phyloP scores from a whole-genome alignment of 2,329 filamentous ascomycete genomes.

The Kalaharituber pfeilii region DNA sequence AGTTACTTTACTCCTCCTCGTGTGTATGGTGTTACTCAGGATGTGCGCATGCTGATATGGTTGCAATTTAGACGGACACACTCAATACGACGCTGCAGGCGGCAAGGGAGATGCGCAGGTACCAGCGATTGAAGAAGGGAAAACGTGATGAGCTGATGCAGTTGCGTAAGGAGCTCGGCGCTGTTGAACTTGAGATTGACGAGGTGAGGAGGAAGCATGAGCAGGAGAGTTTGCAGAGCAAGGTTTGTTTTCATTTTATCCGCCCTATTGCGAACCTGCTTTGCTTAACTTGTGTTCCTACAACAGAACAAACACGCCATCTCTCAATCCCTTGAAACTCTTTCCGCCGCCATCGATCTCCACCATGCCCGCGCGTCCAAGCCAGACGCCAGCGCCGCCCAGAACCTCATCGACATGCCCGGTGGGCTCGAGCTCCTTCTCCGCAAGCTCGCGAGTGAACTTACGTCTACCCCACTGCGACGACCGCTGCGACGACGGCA shows the following conservation, averaged over 20 bases:
- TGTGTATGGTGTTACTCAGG: neutral
- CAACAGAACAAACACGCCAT: slow-evolving; percentile 10
- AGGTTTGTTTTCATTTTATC: slow-evolving; percentile 9
- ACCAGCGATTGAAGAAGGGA: slow-evolving; percentile 9
- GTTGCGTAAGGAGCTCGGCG: slow-evolving; percentile 16
- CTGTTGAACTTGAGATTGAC: slow-evolving; percentile 20
- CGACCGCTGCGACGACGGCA: slow-evolving; percentile 5
- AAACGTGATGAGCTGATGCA: slow-evolving; percentile 19
- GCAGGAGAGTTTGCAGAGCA: slow-evolving; percentile 14
- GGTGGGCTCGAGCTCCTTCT: slow-evolving; percentile 10
- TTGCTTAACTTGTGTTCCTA: no score
- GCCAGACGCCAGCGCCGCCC: neutral
- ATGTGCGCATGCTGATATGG: neutral
- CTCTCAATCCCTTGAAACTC: slow-evolving; percentile 13
- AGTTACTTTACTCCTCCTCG: neutral
- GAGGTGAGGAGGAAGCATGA: slow-evolving; percentile 19
- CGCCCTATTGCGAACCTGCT: neutral
- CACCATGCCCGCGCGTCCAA: neutral
- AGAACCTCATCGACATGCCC: neutral
- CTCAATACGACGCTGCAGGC: slow-evolving; percentile 12
- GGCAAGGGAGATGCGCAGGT: slow-evolving; percentile 2
- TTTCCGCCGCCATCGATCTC: slow-evolving; percentile 1
- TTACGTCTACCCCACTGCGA: neutral
- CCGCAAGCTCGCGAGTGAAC: neutral
- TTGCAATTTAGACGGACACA: slow-evolving; percentile 12